Evolutionary conservation across 2,329 filamentous ascomycete species (phyloP).

Genomic region (Ilyonectria sp.): DNA sequence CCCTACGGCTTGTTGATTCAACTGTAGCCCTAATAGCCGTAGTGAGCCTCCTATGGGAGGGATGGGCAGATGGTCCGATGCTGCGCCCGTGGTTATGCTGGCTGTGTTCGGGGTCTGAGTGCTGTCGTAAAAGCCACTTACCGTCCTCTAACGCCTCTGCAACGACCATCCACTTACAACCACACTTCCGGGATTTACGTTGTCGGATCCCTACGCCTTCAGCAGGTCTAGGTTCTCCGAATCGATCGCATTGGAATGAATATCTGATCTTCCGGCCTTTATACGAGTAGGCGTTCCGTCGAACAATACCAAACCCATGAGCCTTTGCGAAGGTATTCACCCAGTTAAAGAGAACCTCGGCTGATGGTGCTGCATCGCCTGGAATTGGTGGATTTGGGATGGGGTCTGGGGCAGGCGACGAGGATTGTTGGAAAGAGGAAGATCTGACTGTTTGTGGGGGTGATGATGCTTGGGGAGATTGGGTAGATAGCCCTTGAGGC

Average conservation of each 20-base stretch:
- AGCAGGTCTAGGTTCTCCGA: background rate
- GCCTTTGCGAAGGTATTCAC: background rate
- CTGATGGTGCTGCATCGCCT: slow-evolving; percentile 20
- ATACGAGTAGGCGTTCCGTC: slow-evolving; percentile 1
- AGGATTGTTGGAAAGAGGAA: slow-evolving; percentile 2
- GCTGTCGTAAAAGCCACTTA: slow-evolving; percentile 7
- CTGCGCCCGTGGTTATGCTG: slow-evolving; percentile 8
- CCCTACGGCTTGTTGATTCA: slow-evolving; percentile 31
- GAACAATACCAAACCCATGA: background rate
- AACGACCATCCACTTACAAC: slow-evolving; percentile 1
- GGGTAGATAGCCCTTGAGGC: background rate
- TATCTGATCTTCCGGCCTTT: background rate
- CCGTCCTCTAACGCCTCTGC: background rate
- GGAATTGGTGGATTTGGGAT: slow-evolving; percentile 24
- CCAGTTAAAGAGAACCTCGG: slow-evolving; percentile 8
- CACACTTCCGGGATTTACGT: slow-evolving; percentile 2
- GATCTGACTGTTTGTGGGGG: background rate
- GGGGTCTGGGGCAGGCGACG: slow-evolving; percentile 10
- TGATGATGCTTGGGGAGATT: background rate
- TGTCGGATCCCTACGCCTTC: background rate
- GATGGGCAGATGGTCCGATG: slow-evolving; percentile 24
- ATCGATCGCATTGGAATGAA: slow-evolving; percentile 1
- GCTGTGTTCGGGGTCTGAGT: slow-evolving; percentile 7
- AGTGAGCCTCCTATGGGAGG: slow-evolving; percentile 28
- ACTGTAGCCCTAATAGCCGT: slow-evolving; percentile 27